Evolutionary conservation across 2,329 filamentous ascomycete genomes (phyloP).

Genomic region (Fusarium sp.): DNA sequence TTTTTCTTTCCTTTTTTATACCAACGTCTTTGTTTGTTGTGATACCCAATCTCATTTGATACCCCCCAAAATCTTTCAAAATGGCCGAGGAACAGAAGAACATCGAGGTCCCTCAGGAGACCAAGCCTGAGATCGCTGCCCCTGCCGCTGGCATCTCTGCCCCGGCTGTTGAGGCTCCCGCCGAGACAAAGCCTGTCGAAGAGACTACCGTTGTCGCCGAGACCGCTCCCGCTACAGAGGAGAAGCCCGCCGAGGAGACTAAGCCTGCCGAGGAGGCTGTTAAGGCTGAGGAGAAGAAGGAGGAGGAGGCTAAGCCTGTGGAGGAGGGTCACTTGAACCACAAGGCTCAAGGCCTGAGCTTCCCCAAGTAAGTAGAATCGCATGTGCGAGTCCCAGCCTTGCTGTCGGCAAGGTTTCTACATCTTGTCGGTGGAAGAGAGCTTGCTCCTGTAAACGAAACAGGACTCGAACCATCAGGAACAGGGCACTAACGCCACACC

Average conservation of each 20-base stretch:
- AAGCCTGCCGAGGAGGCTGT: slow-evolving; percentile 55
- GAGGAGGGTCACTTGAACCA: slow-evolving; percentile 88
- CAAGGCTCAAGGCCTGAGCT: slow-evolving; percentile 84
- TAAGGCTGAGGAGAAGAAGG: slow-evolving; percentile 55
- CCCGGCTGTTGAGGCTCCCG: slow-evolving; percentile 47
- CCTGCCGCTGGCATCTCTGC: slow-evolving; percentile 43
- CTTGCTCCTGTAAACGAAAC: background rate
- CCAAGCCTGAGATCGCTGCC: slow-evolving; percentile 52
- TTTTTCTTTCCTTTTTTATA: slow-evolving; percentile 51
- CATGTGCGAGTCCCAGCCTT: background rate
- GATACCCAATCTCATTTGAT: slow-evolving; percentile 60
- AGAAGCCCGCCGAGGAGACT: slow-evolving; percentile 56
- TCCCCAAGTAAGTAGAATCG: slow-evolving; percentile 79
- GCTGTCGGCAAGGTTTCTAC: background rate
- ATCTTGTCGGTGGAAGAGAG: background rate
- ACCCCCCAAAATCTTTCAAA: slow-evolving; percentile 56
- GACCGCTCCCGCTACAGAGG: slow-evolving; percentile 50
- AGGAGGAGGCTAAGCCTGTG: slow-evolving; percentile 73
- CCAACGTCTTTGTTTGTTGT: slow-evolving; percentile 58
- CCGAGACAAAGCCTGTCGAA: slow-evolving; percentile 52
- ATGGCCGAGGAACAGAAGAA: slow-evolving; percentile 82
- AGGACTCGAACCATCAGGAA: background rate
- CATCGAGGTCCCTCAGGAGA: slow-evolving; percentile 66
- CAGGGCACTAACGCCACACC: slow-evolving; percentile 34
- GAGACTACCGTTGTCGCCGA: slow-evolving; percentile 49